Conservation (phyloP, 2,329 filamentous ascomycete genomes). For the Aplosporella prunicola region DNA sequence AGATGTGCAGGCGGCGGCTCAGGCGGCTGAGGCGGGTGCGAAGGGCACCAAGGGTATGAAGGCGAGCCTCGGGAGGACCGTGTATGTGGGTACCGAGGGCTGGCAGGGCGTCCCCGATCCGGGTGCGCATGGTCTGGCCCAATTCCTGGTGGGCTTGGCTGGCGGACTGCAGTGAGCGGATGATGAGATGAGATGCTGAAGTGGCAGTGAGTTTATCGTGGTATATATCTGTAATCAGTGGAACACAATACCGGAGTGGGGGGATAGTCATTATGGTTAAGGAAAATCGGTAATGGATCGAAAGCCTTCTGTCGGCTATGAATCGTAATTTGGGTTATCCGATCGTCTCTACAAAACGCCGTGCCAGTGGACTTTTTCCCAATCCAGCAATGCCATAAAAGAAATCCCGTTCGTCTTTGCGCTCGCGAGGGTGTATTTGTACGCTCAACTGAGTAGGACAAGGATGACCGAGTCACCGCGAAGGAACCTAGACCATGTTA, state of each 20-base stretch:
- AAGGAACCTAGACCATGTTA: constrained; percentile 63
- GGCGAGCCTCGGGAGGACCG: constrained; percentile 72
- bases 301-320: no score
- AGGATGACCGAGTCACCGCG: constrained; percentile 82
- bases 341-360: constrained; percentile 11
- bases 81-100: constrained; percentile 70
- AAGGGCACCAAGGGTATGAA: constrained; percentile 86
- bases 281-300: no score
- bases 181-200: no score
- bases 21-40: constrained; percentile 65
- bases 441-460: constrained; percentile 65
- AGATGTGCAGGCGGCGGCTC: constrained; percentile 62
- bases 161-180: no score
- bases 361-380: constrained; percentile 8
- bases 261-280: no score
- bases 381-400: constrained; percentile 9
- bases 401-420: constrained; percentile 1
- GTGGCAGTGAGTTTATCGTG: no score
- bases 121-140: constrained; percentile 67
- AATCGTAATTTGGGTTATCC: constrained; percentile 12
- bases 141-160: constrained; percentile 73
- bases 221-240: no score
- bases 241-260: no score
- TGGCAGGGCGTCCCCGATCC: constrained; percentile 67
- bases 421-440: constrained; percentile 3